Evolutionary conservation across 1,284 basidiomycete genomes (phyloP), one percentile per base, ranked within the genome.

Genomic region (Malassezia pachydermatis): DNA sequence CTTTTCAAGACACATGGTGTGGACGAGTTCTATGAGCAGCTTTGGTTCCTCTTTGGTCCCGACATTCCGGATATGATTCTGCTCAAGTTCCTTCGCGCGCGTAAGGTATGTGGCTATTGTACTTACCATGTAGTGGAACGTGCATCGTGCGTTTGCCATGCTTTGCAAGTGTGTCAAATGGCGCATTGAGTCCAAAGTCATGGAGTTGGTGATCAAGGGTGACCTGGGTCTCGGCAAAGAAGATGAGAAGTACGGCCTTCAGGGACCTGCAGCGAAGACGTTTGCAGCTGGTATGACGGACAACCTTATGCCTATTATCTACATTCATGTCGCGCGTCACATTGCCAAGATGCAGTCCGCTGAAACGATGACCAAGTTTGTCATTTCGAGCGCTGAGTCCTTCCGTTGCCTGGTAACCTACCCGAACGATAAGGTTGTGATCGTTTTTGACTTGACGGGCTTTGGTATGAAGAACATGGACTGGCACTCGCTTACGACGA

Each of bases 141-240:
- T 67, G 1, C 58, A 59, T 13, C 70, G 72, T 9, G 73, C 70
- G 13, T 62, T 73, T 37, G 72, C 73, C 24, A 74, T 74, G 73
- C 59, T 74, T 41, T 66, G 61, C 33, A 51, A 52, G 3, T 62
- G 65, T 48, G 48, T 69, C 41, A 71, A 67, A 52, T 69, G 63
- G 68, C 63, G 69, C 28, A 58, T 64, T 14, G 63, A 70, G 51
- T 58, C 62, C 34, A 62, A 63, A 20, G 67, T 74, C 38, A 67
- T 73, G 27, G 60, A 64, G 33, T 66, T 74, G n/a, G 63, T 68
- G 35, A 57, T 62, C 38, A 60, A 62, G 33, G 73, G 73, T 28
- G 73, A 74, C 42, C 55, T 72, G 39, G 69, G 69, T 13, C 53
- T 60, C 11, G 48, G 55, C 6, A 68, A 63, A 9, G 64, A 72